Conservation (phyloP, 345 rosid genomes). For the Euphorbia peplus region DNA sequence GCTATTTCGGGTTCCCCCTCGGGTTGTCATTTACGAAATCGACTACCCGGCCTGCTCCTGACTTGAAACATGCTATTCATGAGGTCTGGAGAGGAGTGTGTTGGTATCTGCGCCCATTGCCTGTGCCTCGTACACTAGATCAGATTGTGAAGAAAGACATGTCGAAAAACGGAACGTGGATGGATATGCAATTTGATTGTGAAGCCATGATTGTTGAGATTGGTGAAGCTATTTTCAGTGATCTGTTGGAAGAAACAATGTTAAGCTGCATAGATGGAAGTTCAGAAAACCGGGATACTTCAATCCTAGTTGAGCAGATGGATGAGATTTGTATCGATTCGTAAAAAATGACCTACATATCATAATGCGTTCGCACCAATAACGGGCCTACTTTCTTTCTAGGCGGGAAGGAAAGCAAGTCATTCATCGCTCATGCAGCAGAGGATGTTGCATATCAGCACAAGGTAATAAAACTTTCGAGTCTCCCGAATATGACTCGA, state of each 20-base stretch:
- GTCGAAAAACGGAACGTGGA: constrained; percentile 59
- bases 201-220: constrained; percentile 45
- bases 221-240: constrained; percentile 56
- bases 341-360: constrained; percentile 4
- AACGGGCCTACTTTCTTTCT: not conserved
- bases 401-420: constrained; percentile 5
- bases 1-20: constrained; percentile 44
- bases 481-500: not conserved
- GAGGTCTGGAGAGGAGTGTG: constrained; percentile 65
- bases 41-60: constrained; percentile 37
- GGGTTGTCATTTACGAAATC: constrained; percentile 52
- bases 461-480: not conserved
- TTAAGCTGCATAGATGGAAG: constrained; percentile 29
- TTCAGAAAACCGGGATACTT: constrained; percentile 19
- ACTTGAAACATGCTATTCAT: constrained; percentile 37
- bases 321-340: constrained; percentile 29
- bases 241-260: constrained; percentile 54
- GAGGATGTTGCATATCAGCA: constrained; percentile 4
- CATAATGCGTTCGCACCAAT: not conserved
- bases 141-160: constrained; percentile 72
- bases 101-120: constrained; percentile 67
- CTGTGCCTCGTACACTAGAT: constrained; percentile 65
- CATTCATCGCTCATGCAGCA: constrained; percentile 3
- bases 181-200: constrained; percentile 50
- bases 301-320: constrained; percentile 28